A percentile compares a stretch with the other conserved stretches of the same genome.
These are phyloP conservation scores for Ganoderma resinaceum DNA, from an alignment of 1,284 basidiomycete species.

Conservation along the genomic window DNA sequence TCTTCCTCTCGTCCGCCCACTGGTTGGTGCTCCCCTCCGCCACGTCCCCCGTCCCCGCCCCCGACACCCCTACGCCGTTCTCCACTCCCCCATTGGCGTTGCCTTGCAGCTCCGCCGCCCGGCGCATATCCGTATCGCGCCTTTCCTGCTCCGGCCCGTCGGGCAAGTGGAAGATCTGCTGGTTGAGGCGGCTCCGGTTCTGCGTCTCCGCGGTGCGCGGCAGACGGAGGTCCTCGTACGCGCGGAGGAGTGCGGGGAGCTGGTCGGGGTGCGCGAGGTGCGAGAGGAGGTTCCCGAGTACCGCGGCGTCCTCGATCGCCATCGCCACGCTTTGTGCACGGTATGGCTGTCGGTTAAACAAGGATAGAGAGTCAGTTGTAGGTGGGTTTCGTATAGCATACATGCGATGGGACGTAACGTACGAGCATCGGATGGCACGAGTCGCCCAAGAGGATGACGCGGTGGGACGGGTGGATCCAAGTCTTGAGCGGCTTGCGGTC, in stretches of 20 bases:
- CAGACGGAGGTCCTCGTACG: conserved; percentile 59
- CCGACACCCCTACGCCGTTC: no score
- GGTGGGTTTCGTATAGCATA: not conserved
- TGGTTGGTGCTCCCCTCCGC: conserved; percentile 51
- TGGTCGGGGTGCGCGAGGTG: conserved; percentile 50
- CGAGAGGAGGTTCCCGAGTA: conserved; percentile 65
- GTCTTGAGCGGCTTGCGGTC: conserved; percentile 48
- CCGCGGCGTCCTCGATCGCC: conserved; percentile 72
- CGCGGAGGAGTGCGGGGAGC: conserved; percentile 53
- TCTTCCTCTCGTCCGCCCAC: conserved; percentile 59
- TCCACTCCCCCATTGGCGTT: conserved; percentile 20
- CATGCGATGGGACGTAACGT: conserved; percentile 4
- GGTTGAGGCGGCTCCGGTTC: conserved; percentile 54
- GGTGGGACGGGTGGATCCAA: conserved; percentile 49
- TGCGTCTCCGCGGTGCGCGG: conserved; percentile 56
- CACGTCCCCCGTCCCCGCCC: conserved; percentile 19
- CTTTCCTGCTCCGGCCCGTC: conserved; percentile 61
- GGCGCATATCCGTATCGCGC: conserved; percentile 58
- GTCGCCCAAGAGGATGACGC: conserved; percentile 50
- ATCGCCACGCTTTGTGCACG: conserved; percentile 70
- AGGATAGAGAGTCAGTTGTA: not conserved
- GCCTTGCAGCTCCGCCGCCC: conserved; percentile 52
- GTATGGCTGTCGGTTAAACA: conserved; percentile 54
- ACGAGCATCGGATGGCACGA: conserved; percentile 69
- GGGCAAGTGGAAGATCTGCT: conserved; percentile 58